Evolutionary conservation across 2,329 filamentous ascomycete genomes (phyloP).

Genomic region (Pochonia chlamydosporia): DNA sequence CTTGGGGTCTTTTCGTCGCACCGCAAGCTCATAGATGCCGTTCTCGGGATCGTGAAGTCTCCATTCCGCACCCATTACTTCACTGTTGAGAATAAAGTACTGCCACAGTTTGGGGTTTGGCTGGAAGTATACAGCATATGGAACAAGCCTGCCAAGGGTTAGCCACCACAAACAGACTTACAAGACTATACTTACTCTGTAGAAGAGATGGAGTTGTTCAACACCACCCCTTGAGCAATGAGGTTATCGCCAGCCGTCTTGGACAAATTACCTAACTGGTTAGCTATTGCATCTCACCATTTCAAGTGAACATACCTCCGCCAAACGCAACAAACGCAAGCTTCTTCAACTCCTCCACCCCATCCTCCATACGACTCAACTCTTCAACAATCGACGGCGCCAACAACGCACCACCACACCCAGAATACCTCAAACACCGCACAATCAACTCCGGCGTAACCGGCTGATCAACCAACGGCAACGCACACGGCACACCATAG

Average conservation of each 20-base stretch:
- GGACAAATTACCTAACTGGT: slow-evolving; percentile 27
- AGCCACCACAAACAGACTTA: neutral
- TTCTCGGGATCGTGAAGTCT: slow-evolving; percentile 13
- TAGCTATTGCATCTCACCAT: neutral
- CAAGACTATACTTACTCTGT: slow-evolving; percentile 32
- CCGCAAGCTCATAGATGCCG: slow-evolving; percentile 24
- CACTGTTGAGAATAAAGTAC: slow-evolving; percentile 35
- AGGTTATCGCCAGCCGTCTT: slow-evolving; percentile 31
- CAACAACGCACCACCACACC: slow-evolving; percentile 22
- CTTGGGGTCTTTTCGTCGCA: slow-evolving; percentile 29
- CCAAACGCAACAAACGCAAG: slow-evolving; percentile 29
- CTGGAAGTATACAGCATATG: slow-evolving; percentile 29
- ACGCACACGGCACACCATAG: slow-evolving; percentile 17
- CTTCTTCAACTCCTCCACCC: slow-evolving; percentile 24
- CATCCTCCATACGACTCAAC: slow-evolving; percentile 27
- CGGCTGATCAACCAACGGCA: slow-evolving; percentile 25
- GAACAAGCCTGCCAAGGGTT: slow-evolving; percentile 21
- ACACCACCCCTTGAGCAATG: slow-evolving; percentile 24
- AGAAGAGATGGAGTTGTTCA: slow-evolving; percentile 32
- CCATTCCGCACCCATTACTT: slow-evolving; percentile 37
- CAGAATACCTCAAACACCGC: slow-evolving; percentile 22
- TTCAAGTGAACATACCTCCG: slow-evolving; percentile 25
- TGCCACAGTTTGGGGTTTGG: slow-evolving; percentile 30
- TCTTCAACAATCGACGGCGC: slow-evolving; percentile 38
- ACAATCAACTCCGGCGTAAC: slow-evolving; percentile 27